Conservation (phyloP, 306 rosid species). For the Medicago lupulina region DNA sequence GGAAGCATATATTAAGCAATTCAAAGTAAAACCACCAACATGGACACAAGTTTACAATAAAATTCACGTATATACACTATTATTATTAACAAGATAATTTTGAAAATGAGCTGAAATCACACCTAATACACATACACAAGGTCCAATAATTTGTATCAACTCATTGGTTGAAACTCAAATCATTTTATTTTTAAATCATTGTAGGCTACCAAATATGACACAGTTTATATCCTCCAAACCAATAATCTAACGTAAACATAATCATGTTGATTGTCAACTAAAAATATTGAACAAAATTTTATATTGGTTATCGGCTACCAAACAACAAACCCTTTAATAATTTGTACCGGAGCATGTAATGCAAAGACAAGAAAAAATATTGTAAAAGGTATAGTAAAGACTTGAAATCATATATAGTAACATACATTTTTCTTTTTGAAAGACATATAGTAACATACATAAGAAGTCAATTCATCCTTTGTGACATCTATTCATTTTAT, state of each 20-base stretch:
- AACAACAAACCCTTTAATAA: background rate
- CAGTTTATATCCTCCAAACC: background rate
- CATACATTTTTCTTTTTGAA: too few species aligned
- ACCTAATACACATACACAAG: too few species aligned
- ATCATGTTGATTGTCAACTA: conserved; percentile 5
- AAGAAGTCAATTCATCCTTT: background rate
- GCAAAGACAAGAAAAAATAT: background rate
- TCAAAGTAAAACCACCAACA: too few species aligned
- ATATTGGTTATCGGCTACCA: conserved; percentile 5
- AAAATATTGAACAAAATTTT: conserved; percentile 3
- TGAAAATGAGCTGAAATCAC: too few species aligned
- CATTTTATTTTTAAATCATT: background rate
- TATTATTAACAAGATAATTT: too few species aligned
- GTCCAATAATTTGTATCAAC: background rate
- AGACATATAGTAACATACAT: background rate
- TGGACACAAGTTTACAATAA: too few species aligned
- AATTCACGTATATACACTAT: too few species aligned
- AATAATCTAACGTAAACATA: background rate
- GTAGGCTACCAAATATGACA: conserved; percentile 9
- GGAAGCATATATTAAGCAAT: too few species aligned
- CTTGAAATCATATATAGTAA: too few species aligned
- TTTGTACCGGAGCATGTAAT: background rate
- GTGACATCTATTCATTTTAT: background rate
- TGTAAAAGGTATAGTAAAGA: too few species aligned
- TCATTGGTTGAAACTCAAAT: background rate